Evolutionary conservation across 768 basidiomycete genomes (phyloP), one percentile per base, ranked within the genome.

Genomic region (Russula foetens): DNA sequence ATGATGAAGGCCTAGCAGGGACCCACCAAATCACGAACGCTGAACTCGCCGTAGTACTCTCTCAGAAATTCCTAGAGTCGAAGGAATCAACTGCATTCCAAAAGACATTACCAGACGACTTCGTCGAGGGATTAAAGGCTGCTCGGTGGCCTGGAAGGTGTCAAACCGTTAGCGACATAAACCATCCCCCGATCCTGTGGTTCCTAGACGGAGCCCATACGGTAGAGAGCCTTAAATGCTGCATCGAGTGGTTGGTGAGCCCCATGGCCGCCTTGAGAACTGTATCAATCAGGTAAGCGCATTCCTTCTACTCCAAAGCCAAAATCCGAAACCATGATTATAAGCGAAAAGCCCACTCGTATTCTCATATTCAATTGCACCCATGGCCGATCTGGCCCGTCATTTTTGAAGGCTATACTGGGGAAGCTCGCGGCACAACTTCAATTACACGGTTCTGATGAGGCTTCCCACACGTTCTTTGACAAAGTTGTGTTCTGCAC

Each of bases 161-260:
- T 70, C 97, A 99, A 73, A 81, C 81, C 9, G 82, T 96, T 14
- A 50, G 58, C 11, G 93, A 95, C 68, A 84, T 85, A 1, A 69
- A 65, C 17, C 69, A 80, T 41, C 52, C 72, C 1, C 68, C 72
- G 17, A 77, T 81, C 7, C 88, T 82, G 3, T 98, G 97, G 97
- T 92, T 85, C 71, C 75, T 99, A 14, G 97, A 98, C 69, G 97
- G 97, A 0, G 95, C 97, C 12, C 97, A 99, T 71, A 99, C 97
- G 0, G 73, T 81, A 14, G 97, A 98, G 70, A 97, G 93, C 68
- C 76, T 99, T 29, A 79, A 81, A 46, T 92, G 84, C 62, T 96
- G 95, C 66, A 81, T 90, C 15, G 76, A 91, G 60, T 99, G 97
- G 97, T 97, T 90, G 69, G 85, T 83, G 48, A 79, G 74, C 52